phyloP scores from a whole-genome alignment of 257 asterid genomes.

The Solanum tarapatanum region DNA sequence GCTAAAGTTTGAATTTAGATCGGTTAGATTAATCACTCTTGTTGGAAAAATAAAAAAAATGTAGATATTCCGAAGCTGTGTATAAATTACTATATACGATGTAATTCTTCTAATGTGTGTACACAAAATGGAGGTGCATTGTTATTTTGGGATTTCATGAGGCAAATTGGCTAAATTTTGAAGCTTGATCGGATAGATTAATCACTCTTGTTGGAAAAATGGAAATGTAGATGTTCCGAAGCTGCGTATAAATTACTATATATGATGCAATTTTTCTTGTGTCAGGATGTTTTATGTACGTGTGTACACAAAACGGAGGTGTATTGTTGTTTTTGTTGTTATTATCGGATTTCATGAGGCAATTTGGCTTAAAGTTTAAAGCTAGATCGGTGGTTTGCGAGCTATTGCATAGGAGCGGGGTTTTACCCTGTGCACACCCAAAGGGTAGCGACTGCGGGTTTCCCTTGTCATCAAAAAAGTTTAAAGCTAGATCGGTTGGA shows the following conservation, averaged over 20 bases:
- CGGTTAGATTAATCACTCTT: not conserved
- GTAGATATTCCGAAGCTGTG: not conserved
- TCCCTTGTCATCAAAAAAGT: too few relatives aligned
- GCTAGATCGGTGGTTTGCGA: too few relatives aligned
- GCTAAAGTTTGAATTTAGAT: not conserved
- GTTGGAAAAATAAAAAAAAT: not conserved
- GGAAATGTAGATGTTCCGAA: not conserved
- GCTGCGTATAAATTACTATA: not conserved
- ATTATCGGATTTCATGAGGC: not conserved
- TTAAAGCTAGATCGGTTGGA: too few relatives aligned
- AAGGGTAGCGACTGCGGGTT: too few relatives aligned
- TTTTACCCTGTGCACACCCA: too few relatives aligned
- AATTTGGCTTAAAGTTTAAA: not conserved
- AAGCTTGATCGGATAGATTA: not conserved
- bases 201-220: not conserved
- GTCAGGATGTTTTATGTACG: not conserved
- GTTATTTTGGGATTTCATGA: not conserved
- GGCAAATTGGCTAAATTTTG: not conserved
- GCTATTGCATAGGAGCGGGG: too few relatives aligned
- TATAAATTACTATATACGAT: not conserved
- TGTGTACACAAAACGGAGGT: not conserved
- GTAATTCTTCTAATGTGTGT: not conserved
- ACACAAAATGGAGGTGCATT: not conserved
- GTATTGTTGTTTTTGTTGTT: not conserved
- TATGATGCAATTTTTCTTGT: not conserved